Percentiles rank a stretch among this genome's conserved stretches.
Conservation (phyloP, 225 moss, liverwort and hornwort species). For the Rhytidiadelphus loreus region DNA sequence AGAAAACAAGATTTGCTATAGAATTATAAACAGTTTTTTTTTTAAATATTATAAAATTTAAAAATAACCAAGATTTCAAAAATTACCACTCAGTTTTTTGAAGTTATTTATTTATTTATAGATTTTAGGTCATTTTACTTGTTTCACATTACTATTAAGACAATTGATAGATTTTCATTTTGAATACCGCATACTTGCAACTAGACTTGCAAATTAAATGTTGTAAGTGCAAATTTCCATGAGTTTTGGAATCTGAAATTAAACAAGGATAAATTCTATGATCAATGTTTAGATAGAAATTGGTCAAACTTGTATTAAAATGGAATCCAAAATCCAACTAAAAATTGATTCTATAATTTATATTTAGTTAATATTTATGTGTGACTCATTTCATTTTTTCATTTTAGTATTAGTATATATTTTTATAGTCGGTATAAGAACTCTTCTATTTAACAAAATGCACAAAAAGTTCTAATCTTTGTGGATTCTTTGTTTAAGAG, state of each 20-base stretch:
- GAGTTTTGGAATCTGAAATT: not conserved
- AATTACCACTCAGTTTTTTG: fast-evolving
- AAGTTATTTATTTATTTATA: not conserved
- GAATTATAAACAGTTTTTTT: not conserved
- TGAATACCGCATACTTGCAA: not conserved
- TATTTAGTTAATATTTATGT: not conserved
- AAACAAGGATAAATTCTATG: no score
- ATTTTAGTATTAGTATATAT: not conserved
- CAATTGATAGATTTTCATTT: not conserved
- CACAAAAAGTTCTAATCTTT: not conserved
- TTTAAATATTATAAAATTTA: fast-evolving
- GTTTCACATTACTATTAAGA: not conserved
- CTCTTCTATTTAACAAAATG: not conserved
- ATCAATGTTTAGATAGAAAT: not conserved
- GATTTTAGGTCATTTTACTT: not conserved
- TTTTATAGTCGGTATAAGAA: not conserved
- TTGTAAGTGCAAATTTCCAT: not conserved
- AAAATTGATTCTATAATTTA: not conserved
- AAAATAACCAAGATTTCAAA: not conserved
- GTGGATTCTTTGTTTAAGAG: not conserved
- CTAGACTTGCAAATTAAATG: not conserved
- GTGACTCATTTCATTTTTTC: not conserved
- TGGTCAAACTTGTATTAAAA: no score
- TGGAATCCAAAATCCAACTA: not conserved
- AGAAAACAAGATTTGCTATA: not conserved